These are phyloP conservation scores for Colletotrichum eremochloae DNA, from an alignment of 2,329 filamentous ascomycete genomes.

Conservation along the genomic window DNA sequence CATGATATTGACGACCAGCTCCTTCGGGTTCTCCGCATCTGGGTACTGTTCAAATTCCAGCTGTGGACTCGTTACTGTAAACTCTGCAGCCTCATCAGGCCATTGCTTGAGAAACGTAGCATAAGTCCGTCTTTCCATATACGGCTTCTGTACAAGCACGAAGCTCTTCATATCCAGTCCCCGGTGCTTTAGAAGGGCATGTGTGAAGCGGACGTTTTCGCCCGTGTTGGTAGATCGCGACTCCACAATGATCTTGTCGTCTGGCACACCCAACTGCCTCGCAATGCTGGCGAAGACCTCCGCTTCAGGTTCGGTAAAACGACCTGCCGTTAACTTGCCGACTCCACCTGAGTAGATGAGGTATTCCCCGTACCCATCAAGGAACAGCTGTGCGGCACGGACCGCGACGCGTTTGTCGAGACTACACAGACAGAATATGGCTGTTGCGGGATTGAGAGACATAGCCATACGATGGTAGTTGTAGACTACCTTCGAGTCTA, in stretches of 20 bases:
- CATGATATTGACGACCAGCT: constrained; percentile 59
- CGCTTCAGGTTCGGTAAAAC: constrained; percentile 58
- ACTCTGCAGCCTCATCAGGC: constrained; percentile 52
- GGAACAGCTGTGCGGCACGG: constrained; percentile 58
- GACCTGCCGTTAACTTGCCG: constrained; percentile 56
- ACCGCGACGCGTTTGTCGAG: constrained; percentile 60
- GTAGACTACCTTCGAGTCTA: constrained; percentile 56
- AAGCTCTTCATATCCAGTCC: constrained; percentile 50
- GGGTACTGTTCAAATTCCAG: constrained; percentile 57
- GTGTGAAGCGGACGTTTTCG: constrained; percentile 61
- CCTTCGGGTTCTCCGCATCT: constrained; percentile 55
- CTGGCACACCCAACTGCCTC: constrained; percentile 55
- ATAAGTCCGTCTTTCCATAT: constrained; percentile 62
- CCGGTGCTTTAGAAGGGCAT: constrained; percentile 50
- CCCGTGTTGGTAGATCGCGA: constrained; percentile 59
- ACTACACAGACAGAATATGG: constrained; percentile 62
- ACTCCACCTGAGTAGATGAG: constrained; percentile 61
- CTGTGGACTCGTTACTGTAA: constrained; percentile 58
- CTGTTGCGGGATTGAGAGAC: constrained; percentile 53
- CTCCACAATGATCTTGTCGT: constrained; percentile 56
- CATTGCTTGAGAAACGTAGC: constrained; percentile 63
- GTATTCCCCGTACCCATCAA: constrained; percentile 53
- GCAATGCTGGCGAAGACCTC: constrained; percentile 58
- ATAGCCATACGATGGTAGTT: constrained; percentile 59
- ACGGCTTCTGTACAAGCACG: constrained; percentile 62